These are phyloP conservation scores for Venturia effusa DNA, from an alignment of 2,329 filamentous ascomycete genomes.

Conservation along the genomic window DNA sequence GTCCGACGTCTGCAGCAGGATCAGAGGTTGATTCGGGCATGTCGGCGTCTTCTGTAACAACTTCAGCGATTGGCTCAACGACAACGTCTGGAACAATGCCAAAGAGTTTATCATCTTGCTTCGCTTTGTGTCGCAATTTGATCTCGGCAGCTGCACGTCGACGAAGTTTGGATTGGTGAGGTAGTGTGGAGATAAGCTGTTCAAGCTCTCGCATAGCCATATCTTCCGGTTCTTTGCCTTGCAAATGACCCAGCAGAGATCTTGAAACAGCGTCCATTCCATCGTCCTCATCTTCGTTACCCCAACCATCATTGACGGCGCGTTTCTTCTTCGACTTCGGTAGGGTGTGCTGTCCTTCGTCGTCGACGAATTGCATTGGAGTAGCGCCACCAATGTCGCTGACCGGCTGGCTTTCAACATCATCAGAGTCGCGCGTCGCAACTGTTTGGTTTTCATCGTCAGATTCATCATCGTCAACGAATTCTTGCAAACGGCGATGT, in stretches of 20 bases:
- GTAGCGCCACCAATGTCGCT: conserved; percentile 54
- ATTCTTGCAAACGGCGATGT: conserved; percentile 65
- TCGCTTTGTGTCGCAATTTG: conserved; percentile 65
- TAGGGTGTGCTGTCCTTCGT: conserved; percentile 32
- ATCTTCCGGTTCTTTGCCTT: conserved; percentile 54
- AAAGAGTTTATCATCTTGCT: conserved; percentile 75
- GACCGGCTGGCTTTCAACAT: conserved; percentile 68
- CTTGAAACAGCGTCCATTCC: conserved; percentile 35
- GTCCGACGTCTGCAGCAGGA: conserved; percentile 25
- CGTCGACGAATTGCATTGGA: conserved; percentile 42
- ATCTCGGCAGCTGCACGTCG: conserved; percentile 63
- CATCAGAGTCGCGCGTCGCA: conserved; percentile 67
- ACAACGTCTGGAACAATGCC: conserved; percentile 12
- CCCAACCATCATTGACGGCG: conserved; percentile 36
- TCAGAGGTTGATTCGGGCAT: conserved; percentile 15
- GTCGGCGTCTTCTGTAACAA: conserved; percentile 36
- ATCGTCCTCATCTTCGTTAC: conserved; percentile 37
- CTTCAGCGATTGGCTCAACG: conserved; percentile 19
- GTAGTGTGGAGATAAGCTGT: conserved; percentile 40
- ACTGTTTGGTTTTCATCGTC: conserved; percentile 62
- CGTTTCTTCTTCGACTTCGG: conserved; percentile 36
- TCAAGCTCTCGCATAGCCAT: conserved; percentile 56
- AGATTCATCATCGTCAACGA: conserved; percentile 72
- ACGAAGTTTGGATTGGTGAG: conserved; percentile 53
- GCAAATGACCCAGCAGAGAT: conserved; percentile 36